A percentile compares a stretch with the other conserved stretches of the same genome.
These are phyloP conservation scores for Arthrobotrys entomopaga DNA, from an alignment of 2,329 filamentous ascomycete genomes.

Conservation along the genomic window DNA sequence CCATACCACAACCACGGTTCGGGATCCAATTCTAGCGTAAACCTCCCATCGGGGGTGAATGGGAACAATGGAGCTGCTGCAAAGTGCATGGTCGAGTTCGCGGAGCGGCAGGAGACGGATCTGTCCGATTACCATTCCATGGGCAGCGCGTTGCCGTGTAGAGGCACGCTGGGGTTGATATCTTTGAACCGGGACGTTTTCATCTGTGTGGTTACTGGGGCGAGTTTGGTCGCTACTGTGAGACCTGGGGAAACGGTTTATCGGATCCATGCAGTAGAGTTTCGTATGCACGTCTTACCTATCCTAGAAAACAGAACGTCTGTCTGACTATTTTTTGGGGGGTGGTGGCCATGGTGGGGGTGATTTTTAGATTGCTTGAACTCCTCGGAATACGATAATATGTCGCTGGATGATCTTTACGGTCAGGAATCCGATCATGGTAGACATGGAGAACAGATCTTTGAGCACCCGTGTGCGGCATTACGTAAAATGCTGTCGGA, in stretches of 20 bases:
- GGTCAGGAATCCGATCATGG: constrained; percentile 66
- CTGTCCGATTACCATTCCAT: constrained; percentile 80
- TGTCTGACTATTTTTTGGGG: constrained; percentile 40
- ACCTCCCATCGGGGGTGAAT: constrained; percentile 54
- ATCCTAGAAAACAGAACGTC: constrained; percentile 23
- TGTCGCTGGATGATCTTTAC: constrained; percentile 68
- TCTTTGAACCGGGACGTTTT: constrained; percentile 86
- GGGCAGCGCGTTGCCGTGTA: constrained; percentile 74
- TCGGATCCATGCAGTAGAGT: constrained; percentile 85
- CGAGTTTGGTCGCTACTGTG: constrained; percentile 80
- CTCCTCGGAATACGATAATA: constrained; percentile 83
- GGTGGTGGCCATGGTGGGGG: no score
- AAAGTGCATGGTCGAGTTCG: constrained; percentile 89
- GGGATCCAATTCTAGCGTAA: constrained; percentile 58
- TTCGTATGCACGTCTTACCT: constrained; percentile 66
- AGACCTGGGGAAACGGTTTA: constrained; percentile 89
- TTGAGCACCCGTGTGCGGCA: constrained; percentile 89
- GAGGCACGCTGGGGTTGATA: constrained; percentile 88
- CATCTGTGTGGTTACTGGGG: constrained; percentile 84
- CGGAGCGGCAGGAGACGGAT: constrained; percentile 71
- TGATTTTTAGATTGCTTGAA: constrained; percentile 80
- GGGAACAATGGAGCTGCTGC: constrained; percentile 63
- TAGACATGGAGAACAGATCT: constrained; percentile 74
- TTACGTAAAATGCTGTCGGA: constrained; percentile 91
- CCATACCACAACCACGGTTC: constrained; percentile 46